These are phyloP conservation scores for Beauveria australis DNA, from an alignment of 2,329 filamentous ascomycete genomes.

Conservation along the genomic window DNA sequence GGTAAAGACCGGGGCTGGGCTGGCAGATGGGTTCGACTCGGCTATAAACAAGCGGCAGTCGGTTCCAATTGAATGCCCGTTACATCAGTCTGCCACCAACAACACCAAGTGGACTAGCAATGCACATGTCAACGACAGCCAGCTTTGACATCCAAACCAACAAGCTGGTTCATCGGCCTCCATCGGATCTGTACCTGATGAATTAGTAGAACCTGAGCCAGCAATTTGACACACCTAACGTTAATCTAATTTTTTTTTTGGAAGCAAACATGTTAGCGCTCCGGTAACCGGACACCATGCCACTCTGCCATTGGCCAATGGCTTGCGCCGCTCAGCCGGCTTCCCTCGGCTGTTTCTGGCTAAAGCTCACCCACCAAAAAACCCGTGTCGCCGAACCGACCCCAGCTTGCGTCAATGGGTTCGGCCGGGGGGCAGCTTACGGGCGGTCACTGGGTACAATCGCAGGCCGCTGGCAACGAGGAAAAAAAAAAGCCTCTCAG, in stretches of 20 bases:
- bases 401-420: background rate
- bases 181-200: too few relatives aligned
- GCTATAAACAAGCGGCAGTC: constrained; percentile 5
- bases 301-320: constrained; percentile 7
- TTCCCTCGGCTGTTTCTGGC: constrained; percentile 12
- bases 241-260: too few relatives aligned
- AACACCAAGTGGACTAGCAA: background rate
- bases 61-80: background rate
- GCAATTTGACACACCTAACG: too few relatives aligned
- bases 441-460: constrained; percentile 2
- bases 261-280: too few relatives aligned
- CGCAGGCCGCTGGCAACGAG: background rate
- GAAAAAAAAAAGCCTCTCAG: constrained; percentile 7
- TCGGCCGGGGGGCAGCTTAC: background rate
- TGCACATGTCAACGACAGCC: background rate
- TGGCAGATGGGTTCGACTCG: background rate
- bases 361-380: constrained; percentile 1
- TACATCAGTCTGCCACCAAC: background rate
- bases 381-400: constrained; percentile 12
- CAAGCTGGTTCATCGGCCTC: too few relatives aligned
- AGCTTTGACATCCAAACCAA: background rate
- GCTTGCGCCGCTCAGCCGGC: constrained; percentile 6
- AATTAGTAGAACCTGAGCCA: too few relatives aligned
- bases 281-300: background rate
- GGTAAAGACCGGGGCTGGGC: background rate